Base-by-base conservation (phyloP, 2,329 filamentous ascomycete genomes). In the Fusarium sp. region DNA sequence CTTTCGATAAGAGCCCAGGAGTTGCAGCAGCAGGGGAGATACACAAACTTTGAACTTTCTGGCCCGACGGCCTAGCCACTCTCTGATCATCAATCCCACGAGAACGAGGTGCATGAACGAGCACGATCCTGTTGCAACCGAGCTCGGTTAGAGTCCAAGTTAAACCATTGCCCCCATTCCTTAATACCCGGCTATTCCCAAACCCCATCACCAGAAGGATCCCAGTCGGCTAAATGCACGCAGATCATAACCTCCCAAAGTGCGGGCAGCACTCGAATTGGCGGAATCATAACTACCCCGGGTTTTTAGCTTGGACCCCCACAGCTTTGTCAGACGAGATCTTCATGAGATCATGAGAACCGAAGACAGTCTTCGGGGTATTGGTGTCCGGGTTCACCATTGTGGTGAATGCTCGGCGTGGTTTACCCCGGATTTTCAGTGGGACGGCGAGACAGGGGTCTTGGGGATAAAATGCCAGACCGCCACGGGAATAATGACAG, bases 181-280 rank as follows among this genome's bases (percentile, higher is more conserved):
- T 54, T 32, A 54, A 54, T 54, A 54, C 11, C 50, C 27, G 50
- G 50, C 50, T 54, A 54, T 54, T 34, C n/a, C 50, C 27, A 54
- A 54, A 54, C 27, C 50, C 50, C 50, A 54, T 54, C 50, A 2
- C 2, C 27, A 54, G 27, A 54, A 54, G 48, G 50, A 54, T 54
- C 50, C n/a, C 50, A 14, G 32, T 43, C 41, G 52, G 52, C 41
- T 54, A 59, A 68, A 61, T 68, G 35, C 16, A 13, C 18, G 41
- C 23, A 45, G 52, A 59, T 59, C 25, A n/a, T 18, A 52, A 27
- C 30, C 45, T 39, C 25, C 13, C 6, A 48, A 58, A 39, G 45
- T 52, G 52, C 52, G 43, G 63, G 52, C 61, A 65, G 37, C n/a
- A 54, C 41, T 39, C 56, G 64, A 67, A 67, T 67, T 67, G 64